Evolutionary conservation across 306 rosid genomes (phyloP), one percentile per base, ranked within the genome.

Genomic region (Medicago ruthenica): DNA sequence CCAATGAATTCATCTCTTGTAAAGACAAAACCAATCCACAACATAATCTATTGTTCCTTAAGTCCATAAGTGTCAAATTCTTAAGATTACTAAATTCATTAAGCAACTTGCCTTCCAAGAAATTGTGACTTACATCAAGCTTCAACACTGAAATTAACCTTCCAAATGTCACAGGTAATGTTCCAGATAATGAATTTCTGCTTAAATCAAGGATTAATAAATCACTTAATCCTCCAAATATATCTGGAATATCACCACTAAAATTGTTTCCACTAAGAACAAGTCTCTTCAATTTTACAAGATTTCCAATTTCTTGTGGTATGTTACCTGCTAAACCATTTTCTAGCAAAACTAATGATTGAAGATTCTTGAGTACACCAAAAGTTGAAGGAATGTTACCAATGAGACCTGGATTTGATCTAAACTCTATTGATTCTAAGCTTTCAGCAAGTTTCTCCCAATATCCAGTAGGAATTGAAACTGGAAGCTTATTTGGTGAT

Each of bases 121-220:
- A 31, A 68, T 96, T 96, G 84, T 81, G 81, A 86, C 98, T 91
- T 45, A 90, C 20, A 76, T 96, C 98, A 77, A 96, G 87, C 86
- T 96, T 96, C 86, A 96, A 76, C 13, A 81, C 84, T 58, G 99
- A 82, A 41, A 71, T 82, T 73, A 92, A 76, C 63, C 85, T 80
- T 67, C 93, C 96, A 24, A 90, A 18, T 36, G 89, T 57, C 3
- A 7, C 3, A 21, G 96, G 98, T 84, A 96, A 71, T 51, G 72
- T n/a, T 68, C 96, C 99, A 14, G 96, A 87, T 8, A 96, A 73
- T 40, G 81, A 79, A 63, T 96, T 96, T 77, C 96, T 71, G 41
- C 93, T 92, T 60, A 96, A 78, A 76, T 96, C 99, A 71, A 92
- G 67, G 67, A 92, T 92, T 21, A 96, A 70, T 14, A 96, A 84